phyloP scores from a whole-genome alignment of 1,284 basidiomycete species.

The Irpex rosettiformis region DNA sequence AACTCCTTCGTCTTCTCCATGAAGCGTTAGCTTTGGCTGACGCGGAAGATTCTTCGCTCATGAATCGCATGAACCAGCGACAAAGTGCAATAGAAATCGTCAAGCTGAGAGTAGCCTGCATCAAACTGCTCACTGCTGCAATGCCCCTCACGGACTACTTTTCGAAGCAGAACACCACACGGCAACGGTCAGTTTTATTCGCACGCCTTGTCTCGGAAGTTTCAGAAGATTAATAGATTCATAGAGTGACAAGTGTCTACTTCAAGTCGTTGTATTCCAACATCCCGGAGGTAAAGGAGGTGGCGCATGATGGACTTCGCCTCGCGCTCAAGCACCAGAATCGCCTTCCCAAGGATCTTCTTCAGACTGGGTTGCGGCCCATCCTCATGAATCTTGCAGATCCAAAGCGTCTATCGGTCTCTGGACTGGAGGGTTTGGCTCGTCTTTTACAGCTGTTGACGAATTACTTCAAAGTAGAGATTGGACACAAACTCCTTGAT shows the following conservation, averaged over 20 bases:
- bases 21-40: conserved; percentile 96
- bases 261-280: conserved; percentile 98
- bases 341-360: conserved; percentile 91
- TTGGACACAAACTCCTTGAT: conserved; percentile 95
- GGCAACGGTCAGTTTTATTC: conserved; percentile 64
- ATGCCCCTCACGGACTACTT: conserved; percentile 96
- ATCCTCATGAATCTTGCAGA: conserved; percentile 99
- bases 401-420: conserved; percentile 91
- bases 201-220: too few relatives aligned
- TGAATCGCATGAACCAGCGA: conserved; percentile 73
- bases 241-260: conserved; percentile 90
- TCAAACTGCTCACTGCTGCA: conserved; percentile 90
- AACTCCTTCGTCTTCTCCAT: conserved; percentile 88
- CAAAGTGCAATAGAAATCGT: conserved; percentile 85
- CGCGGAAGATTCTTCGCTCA: conserved; percentile 85
- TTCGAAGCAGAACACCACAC: conserved; percentile 74
- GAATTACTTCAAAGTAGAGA: conserved; percentile 99
- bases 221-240: too few relatives aligned
- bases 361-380: conserved; percentile 93
- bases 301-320: conserved; percentile 91
- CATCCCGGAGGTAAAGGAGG: conserved; percentile 92
- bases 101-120: conserved; percentile 93
- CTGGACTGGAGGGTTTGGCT: conserved; percentile 92
- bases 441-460: conserved; percentile 94
- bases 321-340: conserved; percentile 89